Base-by-base conservation (phyloP, 305 asterid species). In the Fraxinus angustifolia region DNA sequence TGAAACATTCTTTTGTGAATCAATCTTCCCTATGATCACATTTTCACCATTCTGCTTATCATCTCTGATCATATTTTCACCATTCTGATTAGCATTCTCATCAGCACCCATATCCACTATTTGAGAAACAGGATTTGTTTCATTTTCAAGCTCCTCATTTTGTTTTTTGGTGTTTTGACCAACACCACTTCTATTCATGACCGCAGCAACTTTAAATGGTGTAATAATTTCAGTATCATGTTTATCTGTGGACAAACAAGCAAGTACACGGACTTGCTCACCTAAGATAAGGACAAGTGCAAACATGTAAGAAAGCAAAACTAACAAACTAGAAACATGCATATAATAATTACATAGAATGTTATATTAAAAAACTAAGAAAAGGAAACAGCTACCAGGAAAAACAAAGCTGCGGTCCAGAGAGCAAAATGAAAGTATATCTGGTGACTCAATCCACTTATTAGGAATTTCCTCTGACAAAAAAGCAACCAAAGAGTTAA, bases 381-480 rank as follows among this genome's bases (percentile, higher is more conserved):
- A 34, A 70, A 72, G 38, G 74, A 67, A 67, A 67, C 38, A 67
- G 38, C 38, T 67, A 67, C 74, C 74, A 2, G 74, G 74, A 4
- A 97, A 84, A 67, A 67, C 74, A 30, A 67, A 67, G 74, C 21
- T 67, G 36, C 74, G 19, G 36, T 96, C 97, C 87, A 93, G 85
- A 58, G 96, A 50, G 65, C 36, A 3, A 72, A 53, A 53, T 73
- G 62, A 40, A 80, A 79, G 86, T 68, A 92, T 91, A 89, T 94
- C 98, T 34, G 95, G 90, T 74, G 95, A 90, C 74, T 94, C 98
- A 33, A 80, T 88, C 99, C 99, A 96, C 81, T 89, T 84, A 58
- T 87, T 93, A 81, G 98, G 97, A 86, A 96, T 84, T 88, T 92
- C 90, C 85, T 90, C 99, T 96, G 97, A 74, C 35, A 28, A 78